Conservation (phyloP, 164 flowering plant species). For the grape (Vitis vinifera) region DNA sequence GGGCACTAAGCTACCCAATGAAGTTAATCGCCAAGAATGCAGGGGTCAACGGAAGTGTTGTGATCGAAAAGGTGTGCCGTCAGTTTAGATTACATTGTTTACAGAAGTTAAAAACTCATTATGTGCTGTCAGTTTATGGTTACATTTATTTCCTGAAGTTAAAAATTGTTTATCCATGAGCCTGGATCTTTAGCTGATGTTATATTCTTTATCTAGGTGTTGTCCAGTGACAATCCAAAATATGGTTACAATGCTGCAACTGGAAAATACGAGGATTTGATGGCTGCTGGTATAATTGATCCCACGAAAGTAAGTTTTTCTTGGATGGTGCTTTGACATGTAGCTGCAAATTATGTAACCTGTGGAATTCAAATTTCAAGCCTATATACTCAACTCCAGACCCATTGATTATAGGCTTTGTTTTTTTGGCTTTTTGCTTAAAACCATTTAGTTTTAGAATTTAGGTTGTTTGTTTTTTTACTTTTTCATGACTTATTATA, state of each 20-base stretch:
- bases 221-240: conserved; percentile 64
- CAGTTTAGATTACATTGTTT: too few relatives aligned
- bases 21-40: conserved; percentile 98
- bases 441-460: too few relatives aligned
- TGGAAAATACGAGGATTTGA: conserved; percentile 86
- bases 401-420: too few relatives aligned
- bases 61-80: conserved; percentile 77
- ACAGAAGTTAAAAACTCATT: too few relatives aligned
- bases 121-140: too few relatives aligned
- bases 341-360: not conserved
- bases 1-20: conserved; percentile 90
- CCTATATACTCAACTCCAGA: not conserved
- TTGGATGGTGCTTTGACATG: not conserved
- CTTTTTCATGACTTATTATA: too few relatives aligned
- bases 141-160: too few relatives aligned
- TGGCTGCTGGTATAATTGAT: conserved; percentile 96
- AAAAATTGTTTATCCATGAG: too few relatives aligned
- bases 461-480: too few relatives aligned
- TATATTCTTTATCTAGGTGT: conserved; percentile 47
- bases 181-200: too few relatives aligned
- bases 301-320: conserved; percentile 77
- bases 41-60: conserved; percentile 98
- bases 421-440: too few relatives aligned
- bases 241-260: conserved; percentile 97
- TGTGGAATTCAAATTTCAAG: not conserved